These are phyloP conservation scores for Nadsonia fulvescens DNA, from an alignment of 805 yeast genomes.

Conservation along the genomic window DNA sequence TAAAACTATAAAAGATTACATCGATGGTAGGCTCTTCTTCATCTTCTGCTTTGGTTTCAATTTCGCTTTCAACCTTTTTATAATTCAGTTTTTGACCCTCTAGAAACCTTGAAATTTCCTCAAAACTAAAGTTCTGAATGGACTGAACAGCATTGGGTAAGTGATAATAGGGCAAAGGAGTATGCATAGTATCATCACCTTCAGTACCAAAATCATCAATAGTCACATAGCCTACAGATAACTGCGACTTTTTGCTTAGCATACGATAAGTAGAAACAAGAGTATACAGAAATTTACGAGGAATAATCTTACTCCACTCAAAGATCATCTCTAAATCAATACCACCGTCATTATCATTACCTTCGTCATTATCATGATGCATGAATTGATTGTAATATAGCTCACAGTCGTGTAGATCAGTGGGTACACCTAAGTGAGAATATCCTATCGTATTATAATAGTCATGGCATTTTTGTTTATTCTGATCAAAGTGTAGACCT, in stretches of 20 bases:
- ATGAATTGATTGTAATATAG: slow-evolving; percentile 5
- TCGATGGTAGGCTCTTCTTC: slow-evolving; percentile 29
- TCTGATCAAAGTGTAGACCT: slow-evolving; percentile 1
- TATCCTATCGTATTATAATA: slow-evolving; percentile 5
- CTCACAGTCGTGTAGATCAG: slow-evolving; percentile 9
- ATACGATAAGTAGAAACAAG: slow-evolving; percentile 10
- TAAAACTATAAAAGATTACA: slow-evolving; percentile 64
- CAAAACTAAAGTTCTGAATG: too few relatives aligned
- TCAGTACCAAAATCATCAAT: slow-evolving; percentile 65
- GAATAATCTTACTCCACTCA: slow-evolving; percentile 1
- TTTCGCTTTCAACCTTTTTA: too few relatives aligned
- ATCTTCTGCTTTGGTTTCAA: slow-evolving; percentile 12
- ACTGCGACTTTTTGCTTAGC: slow-evolving; percentile 21
- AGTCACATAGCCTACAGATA: slow-evolving; percentile 50
- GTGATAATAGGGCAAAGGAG: slow-evolving; percentile 34
- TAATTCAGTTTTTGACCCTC: too few relatives aligned
- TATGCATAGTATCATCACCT: slow-evolving; percentile 72
- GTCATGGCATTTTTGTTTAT: too few relatives aligned
- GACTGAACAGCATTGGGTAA: slow-evolving; percentile 71
- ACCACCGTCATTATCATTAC: slow-evolving; percentile 1
- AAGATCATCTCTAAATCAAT: background rate
- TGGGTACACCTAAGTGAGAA: slow-evolving; percentile 5
- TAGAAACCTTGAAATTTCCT: too few relatives aligned
- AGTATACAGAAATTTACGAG: slow-evolving; percentile 10
- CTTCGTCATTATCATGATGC: slow-evolving; percentile 1